These are phyloP conservation scores for Hibiscus trionum DNA, from an alignment of 345 rosid genomes.

Conservation along the genomic window DNA sequence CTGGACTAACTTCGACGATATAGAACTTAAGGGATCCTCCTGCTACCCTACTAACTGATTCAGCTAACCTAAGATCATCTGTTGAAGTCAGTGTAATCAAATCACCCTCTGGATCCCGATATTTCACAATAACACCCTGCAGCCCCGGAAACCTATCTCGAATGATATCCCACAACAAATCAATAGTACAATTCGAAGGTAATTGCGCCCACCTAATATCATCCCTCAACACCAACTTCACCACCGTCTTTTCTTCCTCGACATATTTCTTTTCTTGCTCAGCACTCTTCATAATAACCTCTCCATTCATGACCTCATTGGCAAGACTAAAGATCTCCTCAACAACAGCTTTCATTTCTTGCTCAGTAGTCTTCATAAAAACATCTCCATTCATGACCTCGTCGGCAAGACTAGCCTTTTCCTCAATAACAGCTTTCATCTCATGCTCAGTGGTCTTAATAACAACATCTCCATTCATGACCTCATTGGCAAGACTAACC, in stretches of 20 bases:
- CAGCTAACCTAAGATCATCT: conserved; percentile 72
- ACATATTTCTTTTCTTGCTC: too few species aligned
- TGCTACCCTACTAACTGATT: conserved; percentile 38
- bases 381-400: too few species aligned
- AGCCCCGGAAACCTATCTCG: conserved; percentile 70
- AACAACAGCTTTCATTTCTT: too few species aligned
- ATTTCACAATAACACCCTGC: conserved; percentile 73
- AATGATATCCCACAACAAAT: conserved; percentile 68
- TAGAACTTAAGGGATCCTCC: conserved; percentile 67
- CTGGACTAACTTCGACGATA: conserved; percentile 60
- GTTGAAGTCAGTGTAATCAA: conserved; percentile 80
- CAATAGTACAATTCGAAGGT: conserved; percentile 54
- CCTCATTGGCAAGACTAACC: too few species aligned
- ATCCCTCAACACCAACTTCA: conserved; percentile 77
- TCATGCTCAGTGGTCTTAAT: too few species aligned
- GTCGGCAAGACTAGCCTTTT: too few species aligned
- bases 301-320: too few species aligned
- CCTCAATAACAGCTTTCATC: too few species aligned
- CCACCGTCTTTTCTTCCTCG: conserved; percentile 33
- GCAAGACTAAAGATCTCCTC: too few species aligned
- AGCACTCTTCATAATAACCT: too few species aligned
- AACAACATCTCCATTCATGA: too few species aligned
- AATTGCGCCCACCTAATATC: conserved; percentile 92
- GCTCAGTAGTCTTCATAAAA: too few species aligned
- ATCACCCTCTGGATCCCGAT: conserved; percentile 87